Percentiles rank a stretch among this genome's conserved stretches.
Evolutionary conservation across 495 filamentous ascomycete species (phyloP).

Genomic region (Podospora australis): DNA sequence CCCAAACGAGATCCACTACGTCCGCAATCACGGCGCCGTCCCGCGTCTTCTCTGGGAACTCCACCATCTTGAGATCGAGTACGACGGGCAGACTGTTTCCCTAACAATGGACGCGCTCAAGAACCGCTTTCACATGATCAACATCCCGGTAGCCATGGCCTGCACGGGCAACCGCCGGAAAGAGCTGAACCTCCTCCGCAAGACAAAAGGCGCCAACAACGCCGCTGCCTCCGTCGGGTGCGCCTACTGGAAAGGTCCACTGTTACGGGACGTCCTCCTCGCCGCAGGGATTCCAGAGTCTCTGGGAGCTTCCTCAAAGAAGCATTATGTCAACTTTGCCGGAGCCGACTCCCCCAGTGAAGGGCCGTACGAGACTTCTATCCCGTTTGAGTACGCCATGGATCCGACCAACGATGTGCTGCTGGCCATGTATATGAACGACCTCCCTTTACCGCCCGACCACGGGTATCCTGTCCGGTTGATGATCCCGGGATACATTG

Average conservation of each 20-base stretch:
- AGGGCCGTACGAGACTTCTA: conserved; percentile 11
- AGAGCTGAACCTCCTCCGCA: conserved; percentile 14
- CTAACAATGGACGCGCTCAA: conserved; percentile 13
- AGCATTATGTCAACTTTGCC: conserved; percentile 9
- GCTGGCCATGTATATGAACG: conserved; percentile 14
- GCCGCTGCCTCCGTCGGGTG: conserved; percentile 9
- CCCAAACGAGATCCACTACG: conserved; percentile 12
- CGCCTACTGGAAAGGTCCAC: conserved; percentile 14
- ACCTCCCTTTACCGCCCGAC: conserved; percentile 15
- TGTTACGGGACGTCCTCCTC: conserved; percentile 6
- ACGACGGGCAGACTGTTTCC: conserved; percentile 1
- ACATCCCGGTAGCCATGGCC: conserved; percentile 16
- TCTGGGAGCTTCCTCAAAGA: background rate
- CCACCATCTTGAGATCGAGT: conserved; percentile 12
- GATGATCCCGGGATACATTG: conserved; percentile 11
- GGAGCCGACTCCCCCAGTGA: conserved; percentile 10
- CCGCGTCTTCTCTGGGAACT: conserved; percentile 15
- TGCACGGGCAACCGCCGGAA: conserved; percentile 16
- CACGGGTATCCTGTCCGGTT: conserved; percentile 16
- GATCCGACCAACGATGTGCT: conserved; percentile 9
- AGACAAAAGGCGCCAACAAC: conserved; percentile 16
- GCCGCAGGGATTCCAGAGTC: conserved; percentile 2
- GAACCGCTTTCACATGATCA: conserved; percentile 8
- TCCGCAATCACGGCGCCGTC: conserved; percentile 15
- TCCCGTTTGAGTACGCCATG: conserved; percentile 8